A percentile compares a stretch with the other conserved stretches of the same genome.
These are phyloP conservation scores for Cyathus olla DNA, from an alignment of 1,284 basidiomycete genomes.

Conservation along the genomic window DNA sequence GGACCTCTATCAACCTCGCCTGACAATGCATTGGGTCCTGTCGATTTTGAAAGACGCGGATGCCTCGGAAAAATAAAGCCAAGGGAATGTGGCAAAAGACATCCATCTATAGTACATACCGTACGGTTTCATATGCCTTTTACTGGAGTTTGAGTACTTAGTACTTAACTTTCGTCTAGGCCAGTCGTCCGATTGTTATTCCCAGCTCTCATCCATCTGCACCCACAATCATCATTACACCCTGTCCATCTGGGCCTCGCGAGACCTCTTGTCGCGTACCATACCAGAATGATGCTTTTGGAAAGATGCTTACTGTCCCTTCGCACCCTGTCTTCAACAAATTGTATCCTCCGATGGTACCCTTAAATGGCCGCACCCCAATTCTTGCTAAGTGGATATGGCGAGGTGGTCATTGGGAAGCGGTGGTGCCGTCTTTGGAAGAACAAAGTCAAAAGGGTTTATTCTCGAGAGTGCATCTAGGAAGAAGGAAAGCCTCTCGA, in stretches of 20 bases:
- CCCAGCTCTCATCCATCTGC: constrained; percentile 45
- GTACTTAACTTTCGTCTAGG: constrained; percentile 8
- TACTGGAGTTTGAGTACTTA: too few relatives aligned
- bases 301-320: constrained; percentile 62
- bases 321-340: constrained; percentile 59
- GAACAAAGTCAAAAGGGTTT: constrained; percentile 58
- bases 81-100: too few relatives aligned
- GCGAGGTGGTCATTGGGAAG: constrained; percentile 64
- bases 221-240: constrained; percentile 64
- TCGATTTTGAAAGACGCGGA: too few relatives aligned
- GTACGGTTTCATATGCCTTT: background rate
- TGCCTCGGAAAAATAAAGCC: too few relatives aligned
- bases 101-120: background rate
- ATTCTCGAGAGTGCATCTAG: constrained; percentile 28
- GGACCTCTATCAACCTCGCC: background rate
- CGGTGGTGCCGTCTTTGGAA: constrained; percentile 54
- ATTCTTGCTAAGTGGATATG: constrained; percentile 58
- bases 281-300: constrained; percentile 65
- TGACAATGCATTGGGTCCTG: too few relatives aligned
- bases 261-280: constrained; percentile 59
- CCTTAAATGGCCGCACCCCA: constrained; percentile 28
- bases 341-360: constrained; percentile 54
- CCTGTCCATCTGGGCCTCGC: constrained; percentile 49
- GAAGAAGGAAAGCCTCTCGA: constrained; percentile 17
- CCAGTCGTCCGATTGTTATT: constrained; percentile 37